These are phyloP conservation scores for Cephalotrichum gorgonifer DNA, from an alignment of 2,329 filamentous ascomycete genomes.

Conservation along the genomic window DNA sequence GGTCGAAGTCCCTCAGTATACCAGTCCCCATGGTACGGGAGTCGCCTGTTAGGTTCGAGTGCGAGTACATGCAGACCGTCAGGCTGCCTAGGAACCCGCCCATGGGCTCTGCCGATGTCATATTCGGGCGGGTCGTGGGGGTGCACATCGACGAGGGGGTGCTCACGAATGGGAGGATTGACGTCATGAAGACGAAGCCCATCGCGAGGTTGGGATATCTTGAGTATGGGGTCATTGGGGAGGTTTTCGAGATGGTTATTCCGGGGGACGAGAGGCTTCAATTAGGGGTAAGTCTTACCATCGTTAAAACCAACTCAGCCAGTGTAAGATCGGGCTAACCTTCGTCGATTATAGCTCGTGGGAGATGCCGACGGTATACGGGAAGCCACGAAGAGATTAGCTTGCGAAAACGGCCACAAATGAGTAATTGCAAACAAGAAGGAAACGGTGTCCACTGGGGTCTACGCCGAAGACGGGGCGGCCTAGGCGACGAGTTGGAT, in stretches of 20 bases:
- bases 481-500: too few relatives aligned
- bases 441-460: too few relatives aligned
- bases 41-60: conserved; percentile 49
- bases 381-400: too few relatives aligned
- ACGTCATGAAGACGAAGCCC: conserved; percentile 44
- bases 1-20: conserved; percentile 12
- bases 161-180: conserved; percentile 42
- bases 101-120: conserved; percentile 45
- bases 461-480: too few relatives aligned
- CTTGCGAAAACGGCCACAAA: too few relatives aligned
- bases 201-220: conserved; percentile 52
- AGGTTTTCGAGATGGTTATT: conserved; percentile 49
- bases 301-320: too few relatives aligned
- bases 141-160: conserved; percentile 46
- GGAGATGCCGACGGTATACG: too few relatives aligned
- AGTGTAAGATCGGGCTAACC: too few relatives aligned
- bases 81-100: conserved; percentile 44
- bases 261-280: conserved; percentile 17
- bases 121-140: conserved; percentile 45
- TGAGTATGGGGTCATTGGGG: conserved; percentile 43
- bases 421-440: too few relatives aligned
- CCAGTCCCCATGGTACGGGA: conserved; percentile 39
- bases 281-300: background rate
- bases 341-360: too few relatives aligned
- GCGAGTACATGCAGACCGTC: conserved; percentile 42